phyloP scores from a whole-genome alignment of 1,284 basidiomycete species.

The Sporisorium exsertum region DNA sequence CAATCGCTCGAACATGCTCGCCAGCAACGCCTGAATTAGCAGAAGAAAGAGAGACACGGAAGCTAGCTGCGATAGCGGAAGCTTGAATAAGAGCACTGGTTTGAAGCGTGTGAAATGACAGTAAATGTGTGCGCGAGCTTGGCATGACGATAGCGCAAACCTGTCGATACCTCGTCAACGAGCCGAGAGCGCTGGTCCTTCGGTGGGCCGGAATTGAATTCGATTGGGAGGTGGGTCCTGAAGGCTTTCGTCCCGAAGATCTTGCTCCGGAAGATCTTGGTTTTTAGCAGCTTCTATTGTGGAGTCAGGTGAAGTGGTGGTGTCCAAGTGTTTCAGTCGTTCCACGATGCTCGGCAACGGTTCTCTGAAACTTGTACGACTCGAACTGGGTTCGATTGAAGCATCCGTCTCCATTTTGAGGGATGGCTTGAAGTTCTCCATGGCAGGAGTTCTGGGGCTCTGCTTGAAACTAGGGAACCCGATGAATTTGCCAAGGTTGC shows the following conservation, averaged over 20 bases:
- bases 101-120: not conserved
- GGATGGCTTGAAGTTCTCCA: slow-evolving; percentile 14
- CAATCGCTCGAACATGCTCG: too few species aligned
- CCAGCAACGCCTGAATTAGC: not conserved
- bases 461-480: not conserved
- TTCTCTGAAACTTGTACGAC: not conserved
- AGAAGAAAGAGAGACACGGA: not conserved
- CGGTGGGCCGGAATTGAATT: not conserved
- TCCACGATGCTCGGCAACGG: not conserved
- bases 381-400: not conserved
- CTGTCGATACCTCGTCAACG: not conserved
- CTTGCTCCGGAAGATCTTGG: not conserved
- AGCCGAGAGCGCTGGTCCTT: not conserved
- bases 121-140: not conserved
- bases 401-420: not conserved
- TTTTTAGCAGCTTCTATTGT: not conserved
- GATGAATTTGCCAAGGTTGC: not conserved
- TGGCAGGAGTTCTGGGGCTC: slow-evolving; percentile 4
- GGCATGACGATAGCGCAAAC: not conserved
- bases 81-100: not conserved
- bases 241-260: not conserved
- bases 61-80: not conserved
- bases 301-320: not conserved
- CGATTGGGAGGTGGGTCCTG: not conserved
- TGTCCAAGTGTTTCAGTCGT: not conserved